A percentile compares a stretch with the other conserved stretches of the same genome.
Evolutionary conservation across 1,284 basidiomycete genomes (phyloP).

Genomic region (Papiliotrema terrestris): DNA sequence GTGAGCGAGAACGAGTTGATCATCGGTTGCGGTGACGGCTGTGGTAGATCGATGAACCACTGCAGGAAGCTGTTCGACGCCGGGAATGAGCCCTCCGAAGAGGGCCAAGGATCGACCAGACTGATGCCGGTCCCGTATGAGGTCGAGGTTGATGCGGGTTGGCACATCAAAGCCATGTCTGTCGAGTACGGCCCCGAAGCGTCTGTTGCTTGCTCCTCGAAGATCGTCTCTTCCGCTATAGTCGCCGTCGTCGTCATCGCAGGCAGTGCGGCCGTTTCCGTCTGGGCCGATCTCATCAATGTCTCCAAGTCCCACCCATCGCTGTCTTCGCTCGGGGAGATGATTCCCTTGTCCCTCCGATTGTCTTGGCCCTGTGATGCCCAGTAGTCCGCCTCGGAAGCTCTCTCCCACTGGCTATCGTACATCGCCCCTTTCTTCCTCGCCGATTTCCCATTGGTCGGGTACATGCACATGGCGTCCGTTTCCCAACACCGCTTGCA

Average conservation of each 20-base stretch:
- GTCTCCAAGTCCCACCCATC: neutral
- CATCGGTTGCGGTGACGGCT: neutral
- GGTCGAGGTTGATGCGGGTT: no score
- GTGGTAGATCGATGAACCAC: neutral
- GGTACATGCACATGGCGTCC: constrained; percentile 16
- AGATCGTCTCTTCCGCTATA: neutral
- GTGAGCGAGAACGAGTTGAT: constrained; percentile 7
- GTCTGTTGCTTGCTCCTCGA: neutral
- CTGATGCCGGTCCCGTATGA: neutral
- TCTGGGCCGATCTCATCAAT: neutral
- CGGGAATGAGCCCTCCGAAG: neutral
- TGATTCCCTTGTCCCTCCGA: neutral
- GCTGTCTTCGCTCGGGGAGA: neutral
- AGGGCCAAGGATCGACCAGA: neutral
- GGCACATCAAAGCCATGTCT: no score
- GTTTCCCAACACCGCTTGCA: constrained; percentile 19
- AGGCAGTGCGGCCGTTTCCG: neutral
- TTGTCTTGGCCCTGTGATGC: neutral
- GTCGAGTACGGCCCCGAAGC: no score
- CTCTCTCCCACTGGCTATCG: constrained; percentile 8
- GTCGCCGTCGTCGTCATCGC: neutral
- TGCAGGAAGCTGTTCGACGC: neutral
- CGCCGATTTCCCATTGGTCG: constrained; percentile 7
- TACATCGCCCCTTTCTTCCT: constrained; percentile 8
- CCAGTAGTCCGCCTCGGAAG: neutral